Evolutionary conservation across 208 protist genomes (phyloP).

Genomic region (Spongospora subterranea): DNA sequence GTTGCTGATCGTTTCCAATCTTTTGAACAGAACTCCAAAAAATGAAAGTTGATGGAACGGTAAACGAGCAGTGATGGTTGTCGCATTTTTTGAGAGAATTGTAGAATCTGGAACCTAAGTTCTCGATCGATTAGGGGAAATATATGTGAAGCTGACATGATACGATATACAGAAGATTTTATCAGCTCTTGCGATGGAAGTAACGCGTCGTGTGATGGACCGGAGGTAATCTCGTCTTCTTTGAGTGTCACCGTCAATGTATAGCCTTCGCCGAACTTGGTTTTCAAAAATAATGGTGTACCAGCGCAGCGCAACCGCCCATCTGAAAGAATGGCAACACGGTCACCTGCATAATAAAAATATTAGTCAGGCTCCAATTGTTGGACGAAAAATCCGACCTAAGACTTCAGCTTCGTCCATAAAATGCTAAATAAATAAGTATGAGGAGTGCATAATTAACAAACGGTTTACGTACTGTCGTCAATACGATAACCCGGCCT

Average conservation of each 20-base stretch:
- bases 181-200: not conserved
- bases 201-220: not conserved
- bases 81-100: not conserved
- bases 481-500: slow-evolving; percentile 22
- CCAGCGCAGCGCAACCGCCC: slow-evolving; percentile 5
- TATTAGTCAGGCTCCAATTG: not conserved
- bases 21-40: slow-evolving; percentile 40
- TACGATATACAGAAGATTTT: not conserved
- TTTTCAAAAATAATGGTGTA: slow-evolving; percentile 48
- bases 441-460: not conserved
- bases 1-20: slow-evolving; percentile 26
- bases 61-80: not conserved
- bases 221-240: not conserved
- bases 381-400: not conserved
- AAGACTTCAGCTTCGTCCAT: slow-evolving; percentile 45
- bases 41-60: not conserved
- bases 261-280: not conserved
- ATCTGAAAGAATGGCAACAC: slow-evolving; percentile 19
- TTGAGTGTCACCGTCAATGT: not conserved
- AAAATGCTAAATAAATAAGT: not conserved
- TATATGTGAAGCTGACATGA: not conserved
- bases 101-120: not conserved
- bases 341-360: slow-evolving; percentile 29
- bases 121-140: too few species aligned
- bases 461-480: not conserved